Evolutionary conservation across 495 filamentous ascomycete genomes (phyloP).

Genomic region (Penicillium verhagenii): DNA sequence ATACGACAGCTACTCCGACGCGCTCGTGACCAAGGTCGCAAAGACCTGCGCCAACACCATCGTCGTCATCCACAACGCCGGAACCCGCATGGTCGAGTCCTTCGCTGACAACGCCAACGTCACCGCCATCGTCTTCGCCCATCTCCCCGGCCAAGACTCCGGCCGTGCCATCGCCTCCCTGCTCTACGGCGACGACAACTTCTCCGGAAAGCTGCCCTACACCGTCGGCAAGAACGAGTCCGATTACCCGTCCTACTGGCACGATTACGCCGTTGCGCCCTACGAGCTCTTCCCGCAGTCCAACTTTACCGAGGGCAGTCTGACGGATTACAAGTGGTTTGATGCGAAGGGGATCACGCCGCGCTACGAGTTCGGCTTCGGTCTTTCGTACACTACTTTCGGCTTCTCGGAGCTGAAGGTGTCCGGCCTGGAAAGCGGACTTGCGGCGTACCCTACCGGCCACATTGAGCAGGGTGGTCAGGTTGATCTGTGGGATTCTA

Average conservation of each 20-base stretch:
- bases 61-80: constrained; percentile 45
- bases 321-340: constrained; percentile 68
- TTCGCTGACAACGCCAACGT: constrained; percentile 54
- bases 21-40: constrained; percentile 56
- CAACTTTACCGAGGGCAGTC: constrained; percentile 55
- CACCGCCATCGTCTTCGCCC: constrained; percentile 69
- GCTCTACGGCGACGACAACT: constrained; percentile 66
- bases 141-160: constrained; percentile 75
- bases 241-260: constrained; percentile 51
- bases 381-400: constrained; percentile 24
- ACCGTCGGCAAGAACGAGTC: constrained; percentile 69
- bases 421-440: constrained; percentile 50
- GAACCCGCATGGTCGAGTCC: constrained; percentile 39
- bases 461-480: constrained; percentile 57
- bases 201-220: constrained; percentile 69
- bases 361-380: constrained; percentile 60
- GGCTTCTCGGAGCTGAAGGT: constrained; percentile 15
- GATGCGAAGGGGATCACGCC: constrained; percentile 57
- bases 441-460: constrained; percentile 34
- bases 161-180: constrained; percentile 71
- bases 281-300: constrained; percentile 50
- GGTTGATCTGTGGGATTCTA: constrained; percentile 56
- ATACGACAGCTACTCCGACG: constrained; percentile 46
- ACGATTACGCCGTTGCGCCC: constrained; percentile 43
- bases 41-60: constrained; percentile 53